These are phyloP conservation scores for Bruguiera parviflora DNA, from an alignment of 345 rosid genomes.

Conservation along the genomic window DNA sequence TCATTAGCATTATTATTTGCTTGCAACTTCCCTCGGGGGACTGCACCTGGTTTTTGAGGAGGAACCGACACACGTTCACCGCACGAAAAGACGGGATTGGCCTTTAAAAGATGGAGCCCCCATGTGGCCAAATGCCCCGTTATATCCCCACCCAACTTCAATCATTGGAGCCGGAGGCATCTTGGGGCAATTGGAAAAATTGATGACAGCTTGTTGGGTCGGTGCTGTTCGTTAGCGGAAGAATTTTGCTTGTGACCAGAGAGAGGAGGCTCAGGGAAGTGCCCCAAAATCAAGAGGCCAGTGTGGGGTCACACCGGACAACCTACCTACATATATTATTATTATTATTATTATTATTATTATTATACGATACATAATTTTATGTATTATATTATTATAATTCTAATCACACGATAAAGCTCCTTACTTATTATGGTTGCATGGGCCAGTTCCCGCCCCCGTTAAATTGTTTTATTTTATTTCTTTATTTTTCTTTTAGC, in stretches of 20 bases:
- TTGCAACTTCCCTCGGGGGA: neutral
- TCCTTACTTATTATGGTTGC: no score
- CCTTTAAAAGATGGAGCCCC: neutral
- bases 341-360: no score
- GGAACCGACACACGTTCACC: neutral
- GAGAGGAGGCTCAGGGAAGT: neutral
- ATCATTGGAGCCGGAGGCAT: neutral
- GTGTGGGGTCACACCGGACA: neutral
- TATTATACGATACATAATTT: no score
- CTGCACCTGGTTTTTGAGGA: neutral
- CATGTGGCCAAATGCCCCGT: neutral
- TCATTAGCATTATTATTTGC: no score
- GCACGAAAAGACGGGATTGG: slow-evolving; percentile 9
- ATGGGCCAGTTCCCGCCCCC: no score
- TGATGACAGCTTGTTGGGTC: neutral
- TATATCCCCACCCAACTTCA: no score
- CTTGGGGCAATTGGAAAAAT: neutral
- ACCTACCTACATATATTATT: no score
- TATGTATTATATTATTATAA: no score
- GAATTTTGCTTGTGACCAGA: no score
- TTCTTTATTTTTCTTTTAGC: no score
- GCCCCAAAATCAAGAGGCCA: neutral
- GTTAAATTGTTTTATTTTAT: no score
- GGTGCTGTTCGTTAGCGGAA: neutral
- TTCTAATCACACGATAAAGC: no score